phyloP scores from a whole-genome alignment of 148 eudicot genomes.

The Vaccinium vitisidaea region DNA sequence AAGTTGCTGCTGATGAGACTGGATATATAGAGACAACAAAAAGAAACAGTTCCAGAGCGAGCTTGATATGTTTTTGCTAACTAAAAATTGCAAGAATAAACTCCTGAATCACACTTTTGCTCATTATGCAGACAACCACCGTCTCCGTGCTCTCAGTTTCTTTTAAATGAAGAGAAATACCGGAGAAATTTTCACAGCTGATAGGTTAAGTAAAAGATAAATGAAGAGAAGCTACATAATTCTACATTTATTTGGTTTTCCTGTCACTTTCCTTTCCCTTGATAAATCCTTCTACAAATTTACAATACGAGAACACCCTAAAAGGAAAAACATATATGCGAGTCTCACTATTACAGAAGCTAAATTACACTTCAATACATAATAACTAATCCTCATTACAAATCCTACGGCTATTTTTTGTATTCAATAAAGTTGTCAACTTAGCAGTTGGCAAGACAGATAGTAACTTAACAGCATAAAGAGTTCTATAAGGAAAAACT shows the following conservation, averaged over 20 bases:
- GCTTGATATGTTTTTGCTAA: background rate
- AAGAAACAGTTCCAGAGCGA: background rate
- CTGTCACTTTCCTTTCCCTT: background rate
- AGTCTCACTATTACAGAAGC: background rate
- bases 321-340: background rate
- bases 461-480: background rate
- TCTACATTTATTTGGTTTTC: background rate
- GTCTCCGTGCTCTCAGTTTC: background rate
- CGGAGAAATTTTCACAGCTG: background rate
- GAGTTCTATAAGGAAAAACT: background rate
- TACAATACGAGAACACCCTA: background rate
- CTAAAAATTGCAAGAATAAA: background rate
- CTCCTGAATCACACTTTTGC: background rate
- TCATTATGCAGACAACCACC: background rate
- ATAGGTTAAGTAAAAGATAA: background rate
- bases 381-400: background rate
- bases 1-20: conserved; percentile 87
- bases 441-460: background rate
- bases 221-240: background rate
- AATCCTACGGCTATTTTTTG: background rate
- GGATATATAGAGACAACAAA: conserved; percentile 21
- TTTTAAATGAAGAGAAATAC: background rate
- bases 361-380: background rate
- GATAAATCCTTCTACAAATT: background rate
- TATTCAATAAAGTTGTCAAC: background rate